phyloP scores from a whole-genome alignment of 768 basidiomycete species.

The Auriscalpium orientale region DNA sequence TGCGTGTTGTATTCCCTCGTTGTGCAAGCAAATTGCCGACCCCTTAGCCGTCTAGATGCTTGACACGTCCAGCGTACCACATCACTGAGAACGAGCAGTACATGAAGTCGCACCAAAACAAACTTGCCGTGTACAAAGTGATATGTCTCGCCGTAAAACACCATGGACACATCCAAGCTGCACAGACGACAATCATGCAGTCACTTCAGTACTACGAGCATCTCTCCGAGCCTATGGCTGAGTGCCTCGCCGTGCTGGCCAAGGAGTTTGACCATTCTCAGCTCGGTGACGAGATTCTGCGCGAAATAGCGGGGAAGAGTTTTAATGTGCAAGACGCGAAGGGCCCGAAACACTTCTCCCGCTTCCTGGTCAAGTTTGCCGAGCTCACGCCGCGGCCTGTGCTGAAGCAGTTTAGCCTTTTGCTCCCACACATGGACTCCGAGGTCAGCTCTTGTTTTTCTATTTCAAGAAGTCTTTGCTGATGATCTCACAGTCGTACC shows the following conservation, averaged over 20 bases:
- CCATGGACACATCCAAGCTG: constrained; percentile 75
- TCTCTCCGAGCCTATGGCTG: constrained; percentile 89
- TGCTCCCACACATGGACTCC: constrained; percentile 82
- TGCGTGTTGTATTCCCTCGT: constrained; percentile 31
- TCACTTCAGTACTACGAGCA: constrained; percentile 92
- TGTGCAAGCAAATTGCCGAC: no score
- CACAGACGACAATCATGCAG: constrained; percentile 88
- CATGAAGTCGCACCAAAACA: constrained; percentile 75
- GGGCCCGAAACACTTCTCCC: constrained; percentile 76
- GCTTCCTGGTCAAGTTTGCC: constrained; percentile 73
- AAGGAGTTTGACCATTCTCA: constrained; percentile 86
- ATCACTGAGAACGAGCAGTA: constrained; percentile 80
- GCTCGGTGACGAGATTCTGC: constrained; percentile 84
- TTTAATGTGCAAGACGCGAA: constrained; percentile 84
- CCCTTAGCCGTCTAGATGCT: constrained; percentile 45
- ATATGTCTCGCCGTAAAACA: constrained; percentile 90
- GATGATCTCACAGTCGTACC: constrained; percentile 60
- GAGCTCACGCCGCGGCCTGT: constrained; percentile 76
- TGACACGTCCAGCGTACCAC: constrained; percentile 83
- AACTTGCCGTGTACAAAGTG: constrained; percentile 73
- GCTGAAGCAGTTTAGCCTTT: constrained; percentile 81
- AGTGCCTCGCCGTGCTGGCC: constrained; percentile 70
- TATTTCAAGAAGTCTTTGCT: background rate
- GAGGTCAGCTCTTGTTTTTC: constrained; percentile 46
- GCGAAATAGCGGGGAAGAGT: constrained; percentile 73